Percentiles rank a stretch among this genome's conserved stretches.
phyloP scores from a whole-genome alignment of 2,329 filamentous ascomycete genomes.

The Pseudogymnoascus sp. region DNA sequence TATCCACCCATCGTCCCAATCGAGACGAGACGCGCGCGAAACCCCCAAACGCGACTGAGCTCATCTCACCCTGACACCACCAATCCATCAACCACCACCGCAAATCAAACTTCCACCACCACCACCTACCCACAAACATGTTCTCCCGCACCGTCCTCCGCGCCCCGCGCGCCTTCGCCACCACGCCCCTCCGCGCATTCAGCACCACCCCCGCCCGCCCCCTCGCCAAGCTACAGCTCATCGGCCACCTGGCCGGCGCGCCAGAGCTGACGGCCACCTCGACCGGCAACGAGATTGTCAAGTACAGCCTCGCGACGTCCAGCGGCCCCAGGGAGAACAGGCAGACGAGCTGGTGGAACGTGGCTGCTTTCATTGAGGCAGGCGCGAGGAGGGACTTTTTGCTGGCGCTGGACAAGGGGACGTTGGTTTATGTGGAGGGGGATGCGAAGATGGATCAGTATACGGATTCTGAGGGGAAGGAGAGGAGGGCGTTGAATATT shows the following conservation, averaged over 20 bases:
- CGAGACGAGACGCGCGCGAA: not conserved
- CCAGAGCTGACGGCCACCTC: constrained; percentile 68
- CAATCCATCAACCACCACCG: not conserved
- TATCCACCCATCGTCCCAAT: not conserved
- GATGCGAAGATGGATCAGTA: constrained; percentile 63
- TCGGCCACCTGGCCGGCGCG: constrained; percentile 72
- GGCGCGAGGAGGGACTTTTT: constrained; percentile 64
- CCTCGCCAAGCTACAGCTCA: constrained; percentile 73
- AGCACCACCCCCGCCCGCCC: constrained; percentile 53
- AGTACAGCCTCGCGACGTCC: constrained; percentile 67
- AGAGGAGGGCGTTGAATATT: constrained; percentile 55
- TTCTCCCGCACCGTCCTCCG: constrained; percentile 16
- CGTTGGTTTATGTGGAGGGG: constrained; percentile 74
- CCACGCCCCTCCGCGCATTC: constrained; percentile 56
- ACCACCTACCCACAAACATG: constrained; percentile 1
- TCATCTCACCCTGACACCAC: not conserved
- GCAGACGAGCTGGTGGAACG: constrained; percentile 76
- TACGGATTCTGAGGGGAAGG: constrained; percentile 63
- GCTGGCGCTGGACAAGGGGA: constrained; percentile 72
- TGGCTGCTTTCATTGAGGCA: constrained; percentile 62
- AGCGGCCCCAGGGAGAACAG: constrained; percentile 59
- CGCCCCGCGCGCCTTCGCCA: constrained; percentile 33
- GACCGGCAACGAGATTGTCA: constrained; percentile 64
- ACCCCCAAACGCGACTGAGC: not conserved
- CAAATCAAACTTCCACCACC: constrained; percentile 1